These are phyloP conservation scores for Neurospora sp. DNA, from an alignment of 495 filamentous ascomycete genomes.

Conservation along the genomic window DNA sequence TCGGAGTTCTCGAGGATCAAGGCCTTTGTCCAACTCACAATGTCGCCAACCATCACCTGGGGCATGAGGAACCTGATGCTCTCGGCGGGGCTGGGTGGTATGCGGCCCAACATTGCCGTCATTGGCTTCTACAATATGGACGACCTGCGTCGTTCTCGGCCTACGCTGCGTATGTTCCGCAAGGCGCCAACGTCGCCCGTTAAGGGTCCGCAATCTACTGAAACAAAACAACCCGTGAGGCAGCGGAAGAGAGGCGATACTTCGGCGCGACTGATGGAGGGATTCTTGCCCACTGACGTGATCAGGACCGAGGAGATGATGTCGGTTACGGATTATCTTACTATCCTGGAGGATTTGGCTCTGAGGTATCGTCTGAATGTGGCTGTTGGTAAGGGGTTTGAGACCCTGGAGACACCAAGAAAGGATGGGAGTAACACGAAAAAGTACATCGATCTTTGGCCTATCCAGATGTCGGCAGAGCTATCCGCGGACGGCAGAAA, in stretches of 20 bases:
- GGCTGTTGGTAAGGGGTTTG: conserved; percentile 75
- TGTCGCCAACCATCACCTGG: conserved; percentile 78
- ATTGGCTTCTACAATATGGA: conserved; percentile 66
- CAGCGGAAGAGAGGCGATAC: conserved; percentile 29
- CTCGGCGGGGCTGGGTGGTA: conserved; percentile 76
- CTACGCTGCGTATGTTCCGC: conserved; percentile 7
- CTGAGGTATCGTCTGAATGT: conserved; percentile 76
- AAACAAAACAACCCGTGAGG: conserved; percentile 15
- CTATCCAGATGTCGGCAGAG: conserved; percentile 75
- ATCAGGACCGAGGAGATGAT: conserved; percentile 54
- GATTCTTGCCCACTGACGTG: conserved; percentile 48
- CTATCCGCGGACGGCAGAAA: conserved; percentile 55
- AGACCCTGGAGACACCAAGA: conserved; percentile 60
- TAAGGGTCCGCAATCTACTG: conserved; percentile 16
- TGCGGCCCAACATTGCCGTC: conserved; percentile 82
- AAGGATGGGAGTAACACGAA: conserved; percentile 48
- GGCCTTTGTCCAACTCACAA: conserved; percentile 77
- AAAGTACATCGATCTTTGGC: conserved; percentile 82
- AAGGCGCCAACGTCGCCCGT: conserved; percentile 8
- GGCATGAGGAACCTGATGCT: conserved; percentile 74
- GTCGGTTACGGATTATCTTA: conserved; percentile 61
- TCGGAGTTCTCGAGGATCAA: conserved; percentile 76
- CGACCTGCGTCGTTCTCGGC: conserved; percentile 48
- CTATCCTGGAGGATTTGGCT: conserved; percentile 72
- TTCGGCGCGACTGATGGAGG: conserved; percentile 34